A percentile compares a stretch with the other conserved stretches of the same genome.
Evolutionary conservation across 805 yeast genomes (phyloP).

Genomic region (Candida taoyuanica): DNA sequence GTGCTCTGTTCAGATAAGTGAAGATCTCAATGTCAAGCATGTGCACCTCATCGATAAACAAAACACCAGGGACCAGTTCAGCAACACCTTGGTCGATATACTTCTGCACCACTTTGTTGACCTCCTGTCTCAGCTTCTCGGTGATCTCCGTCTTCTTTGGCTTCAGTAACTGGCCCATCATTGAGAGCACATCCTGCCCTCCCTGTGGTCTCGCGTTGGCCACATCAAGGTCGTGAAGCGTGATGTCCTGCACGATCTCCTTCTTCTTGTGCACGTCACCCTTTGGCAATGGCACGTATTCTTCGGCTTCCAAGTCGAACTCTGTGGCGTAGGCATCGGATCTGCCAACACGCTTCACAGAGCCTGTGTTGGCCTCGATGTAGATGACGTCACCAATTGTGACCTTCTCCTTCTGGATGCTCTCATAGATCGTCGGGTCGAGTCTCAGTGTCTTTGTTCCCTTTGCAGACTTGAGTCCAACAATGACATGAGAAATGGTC

Average conservation of each 20-base stretch:
- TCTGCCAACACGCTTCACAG: constrained; percentile 94
- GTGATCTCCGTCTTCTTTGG: constrained; percentile 97
- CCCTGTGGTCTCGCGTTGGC: constrained; percentile 97
- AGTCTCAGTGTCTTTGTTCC: constrained; percentile 86
- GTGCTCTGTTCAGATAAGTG: constrained; percentile 89
- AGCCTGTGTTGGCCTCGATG: constrained; percentile 96
- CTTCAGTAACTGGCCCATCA: constrained; percentile 96
- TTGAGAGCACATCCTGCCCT: constrained; percentile 91
- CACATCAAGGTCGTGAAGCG: constrained; percentile 92
- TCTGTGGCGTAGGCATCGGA: constrained; percentile 99
- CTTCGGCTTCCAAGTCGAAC: constrained; percentile 97
- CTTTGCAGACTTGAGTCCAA: constrained; percentile 88
- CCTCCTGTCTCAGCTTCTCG: constrained; percentile 89
- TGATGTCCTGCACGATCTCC: constrained; percentile 96
- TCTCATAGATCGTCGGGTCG: constrained; percentile 90
- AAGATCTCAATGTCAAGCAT: constrained; percentile 98
- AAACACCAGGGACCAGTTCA: constrained; percentile 94
- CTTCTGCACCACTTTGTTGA: constrained; percentile 90
- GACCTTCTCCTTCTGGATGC: constrained; percentile 91
- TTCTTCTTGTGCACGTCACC: constrained; percentile 98
- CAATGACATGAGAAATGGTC: constrained; percentile 89
- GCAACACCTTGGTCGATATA: constrained; percentile 98
- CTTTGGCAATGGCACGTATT: constrained; percentile 96
- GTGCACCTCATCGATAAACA: constrained; percentile 96
- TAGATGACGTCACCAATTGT: constrained; percentile 95